Base-by-base conservation (phyloP, 2,329 filamentous ascomycete genomes). In the Geosmithia morbida region DNA sequence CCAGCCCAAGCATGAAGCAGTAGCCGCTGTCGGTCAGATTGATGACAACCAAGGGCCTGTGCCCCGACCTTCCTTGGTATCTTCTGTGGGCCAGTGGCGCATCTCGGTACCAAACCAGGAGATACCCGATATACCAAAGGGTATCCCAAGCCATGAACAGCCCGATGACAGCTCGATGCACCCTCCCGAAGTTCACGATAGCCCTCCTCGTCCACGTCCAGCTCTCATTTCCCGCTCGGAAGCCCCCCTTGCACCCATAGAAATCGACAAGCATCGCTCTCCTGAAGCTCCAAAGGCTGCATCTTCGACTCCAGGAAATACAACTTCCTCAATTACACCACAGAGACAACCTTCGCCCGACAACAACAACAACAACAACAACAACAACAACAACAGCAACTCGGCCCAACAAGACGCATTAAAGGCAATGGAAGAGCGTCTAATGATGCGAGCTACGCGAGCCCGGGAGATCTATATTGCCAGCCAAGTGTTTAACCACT, bases 391-490 rank as follows among this genome's bases (percentile, higher is more conserved):
- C 14, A 11, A 44, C 22, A 43, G 79, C 72, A 53, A 7, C 4
- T 7, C 19, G 41, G 41, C 65, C 66, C 17, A 69, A 70, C 45
- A 63, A 29, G 42, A 22, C 19, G 41, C 29, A 13, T 7, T 44
- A 10, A 29, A 22, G 29, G 19, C 41, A n/a, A 49, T 53, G 18
- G 51, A 59, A 16, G 49, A 53, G 18, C 51, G 48, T 18, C 47
- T 59, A n/a, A 45, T 65, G 57, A 67, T 64, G 46, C 74, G 79
- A 43, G 83, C 83, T 29, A 69, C 66, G 1, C 73, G 75, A 53
- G 81, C 81, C 43, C 75, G 83, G 50, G 72, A 84, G 56, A 63
- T 84, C 11, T 83, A 79, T 54, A 67, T 87, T 7, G 64, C 62
- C 11, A 64, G 59, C 51, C 65, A 59, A 51, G 55, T 58, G 17